Evolutionary conservation across 371 early-diverging fungal genomes (phyloP).

Genomic region (Rhizomucor miehei): DNA sequence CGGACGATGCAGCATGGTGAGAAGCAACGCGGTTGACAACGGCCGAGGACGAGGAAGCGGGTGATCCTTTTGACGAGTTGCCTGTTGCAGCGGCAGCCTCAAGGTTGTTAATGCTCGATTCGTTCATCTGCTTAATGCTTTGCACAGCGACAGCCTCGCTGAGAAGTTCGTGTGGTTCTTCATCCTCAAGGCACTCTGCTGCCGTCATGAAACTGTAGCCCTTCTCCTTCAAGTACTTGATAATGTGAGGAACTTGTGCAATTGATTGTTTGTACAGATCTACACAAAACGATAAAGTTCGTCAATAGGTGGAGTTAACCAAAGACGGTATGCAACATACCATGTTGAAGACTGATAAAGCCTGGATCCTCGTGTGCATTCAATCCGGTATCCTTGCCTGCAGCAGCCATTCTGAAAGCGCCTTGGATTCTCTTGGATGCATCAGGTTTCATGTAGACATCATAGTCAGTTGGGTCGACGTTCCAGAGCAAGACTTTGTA

Average conservation of each 20-base stretch:
- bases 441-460: conserved; percentile 25
- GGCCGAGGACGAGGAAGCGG: not conserved
- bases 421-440: conserved; percentile 19
- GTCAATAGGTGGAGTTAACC: too few relatives aligned
- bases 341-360: conserved; percentile 44
- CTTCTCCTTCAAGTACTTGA: conserved; percentile 17
- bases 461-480: conserved; percentile 49
- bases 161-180: conserved; percentile 21
- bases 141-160: conserved; percentile 4
- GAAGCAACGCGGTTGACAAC: not conserved
- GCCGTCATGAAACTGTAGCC: conserved; percentile 33
- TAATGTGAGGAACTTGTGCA: conserved; percentile 34
- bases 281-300: conserved; percentile 9
- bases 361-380: conserved; percentile 41
- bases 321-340: conserved; percentile 14
- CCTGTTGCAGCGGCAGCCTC: not conserved
- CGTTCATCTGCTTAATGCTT: not conserved
- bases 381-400: conserved; percentile 25
- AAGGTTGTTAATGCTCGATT: not conserved
- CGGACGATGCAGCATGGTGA: not conserved
- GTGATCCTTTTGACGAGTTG: not conserved
- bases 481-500: conserved; percentile 57
- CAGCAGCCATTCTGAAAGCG: conserved; percentile 20
- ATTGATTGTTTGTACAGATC: conserved; percentile 43
- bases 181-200: conserved; percentile 36